Base-by-base conservation (phyloP, 202 grass and related monocot species). In the Thinopyrum obtusiflorum region DNA sequence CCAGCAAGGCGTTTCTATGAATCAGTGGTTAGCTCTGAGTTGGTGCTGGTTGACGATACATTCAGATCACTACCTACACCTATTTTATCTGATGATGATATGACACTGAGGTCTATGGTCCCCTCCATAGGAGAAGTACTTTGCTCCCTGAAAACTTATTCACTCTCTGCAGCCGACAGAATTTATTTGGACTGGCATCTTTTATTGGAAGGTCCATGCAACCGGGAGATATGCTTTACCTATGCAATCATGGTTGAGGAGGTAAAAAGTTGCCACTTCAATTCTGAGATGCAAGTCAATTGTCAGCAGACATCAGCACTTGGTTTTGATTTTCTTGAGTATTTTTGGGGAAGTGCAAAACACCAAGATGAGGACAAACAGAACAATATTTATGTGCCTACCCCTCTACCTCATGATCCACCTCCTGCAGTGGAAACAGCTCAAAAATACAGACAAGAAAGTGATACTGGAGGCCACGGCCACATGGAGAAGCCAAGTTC, bases 181-280 rank as follows among this genome's bases (percentile, higher is more conserved):
- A 98, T 98, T 85, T 98, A 92, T 88, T 92, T 98, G 81, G 97
- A 98, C 89, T 94, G 97, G 97, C 97, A 96, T 92, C 87, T 91
- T 82, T 78, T 91, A 79, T 83, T 85, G 79, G 88, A 94, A 88
- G 92, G 82, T 53, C 65, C 82, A 42, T 98, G 93, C 87, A 92
- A 89, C 71, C 66, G 65, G 85, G 89, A 91, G 61, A 87, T 89
- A 86, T 98, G 90, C 73, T 91, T 77, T 88, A 82, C 73, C 59
- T 89, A 83, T 87, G 83, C 66, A 61, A 83, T 55, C 77, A 91
- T 91, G 86, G 71, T 95, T 29, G 84, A 94, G 77, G 88, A 94
- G 79, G 86, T 92, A 59, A 87, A 84, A 80, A 53, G 32, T 87
- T 90, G 53, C 49, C 60, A 59, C 39, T 77, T 92, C 81, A 89